Evolutionary conservation across 108 stramenopile species (phyloP), one percentile per base, ranked within the genome.

Genomic region (Ochromonas danica): DNA sequence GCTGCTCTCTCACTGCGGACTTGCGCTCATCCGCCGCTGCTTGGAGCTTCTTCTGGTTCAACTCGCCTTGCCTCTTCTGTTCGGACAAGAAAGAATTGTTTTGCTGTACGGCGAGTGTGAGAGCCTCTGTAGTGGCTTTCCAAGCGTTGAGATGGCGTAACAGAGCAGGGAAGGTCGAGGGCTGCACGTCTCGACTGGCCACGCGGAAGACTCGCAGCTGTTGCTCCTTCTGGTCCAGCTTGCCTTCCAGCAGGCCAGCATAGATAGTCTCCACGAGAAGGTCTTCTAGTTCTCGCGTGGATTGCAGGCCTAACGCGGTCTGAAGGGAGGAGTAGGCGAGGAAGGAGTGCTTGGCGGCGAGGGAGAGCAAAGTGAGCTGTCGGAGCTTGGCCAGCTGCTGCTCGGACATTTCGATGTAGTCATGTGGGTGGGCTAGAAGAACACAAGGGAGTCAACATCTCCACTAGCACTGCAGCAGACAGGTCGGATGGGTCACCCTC

Each of bases 261-360:
- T 88, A 85, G 39, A 88, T 82, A 42, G 79, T 60, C 40, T 87
- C 86, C 39, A 87, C 83, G 25, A 87, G 78, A 35, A 86, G 14
- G 65, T 86, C 87, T 40, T 87, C 87, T 1, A 87, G 79, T 10
- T 81, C 82, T 14, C 86, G 71, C 17, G 83, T 61, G 38, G 72
- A 61, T 36, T 28, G 36, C 38, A 75, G 51, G 17, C 22, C 17
- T 22, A 57, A 57, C 22, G 51, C 51, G 51, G 51, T 22, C 51
- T 17, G 51, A 10, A 57, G 22, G 51, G 10, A 10, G 51, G 10
- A 10, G 51, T 57, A 57, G 17, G 51, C 51, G 17, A 57, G 51
- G n/a, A n/a, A n/a, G n/a, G n/a, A n/a, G n/a, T n/a, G n/a, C n/a
- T n/a, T n/a, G n/a, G n/a, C n/a, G n/a, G n/a, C n/a, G n/a, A n/a